phyloP scores from a whole-genome alignment of 2,329 filamentous ascomycete species.

The Venturia carpophila region DNA sequence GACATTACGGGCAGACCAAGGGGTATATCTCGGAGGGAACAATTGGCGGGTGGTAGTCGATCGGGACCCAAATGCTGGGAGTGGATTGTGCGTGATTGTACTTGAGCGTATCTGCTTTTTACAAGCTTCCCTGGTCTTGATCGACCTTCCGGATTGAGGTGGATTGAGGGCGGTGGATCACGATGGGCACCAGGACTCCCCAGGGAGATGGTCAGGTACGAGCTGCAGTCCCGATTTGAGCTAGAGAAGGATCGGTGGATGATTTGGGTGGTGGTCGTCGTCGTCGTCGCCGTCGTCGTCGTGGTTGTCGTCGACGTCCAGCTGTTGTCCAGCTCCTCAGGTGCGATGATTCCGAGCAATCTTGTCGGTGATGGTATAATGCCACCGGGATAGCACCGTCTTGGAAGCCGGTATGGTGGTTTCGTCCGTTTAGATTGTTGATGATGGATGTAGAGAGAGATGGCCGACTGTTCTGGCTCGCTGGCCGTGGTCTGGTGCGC shows the following conservation, averaged over 20 bases:
- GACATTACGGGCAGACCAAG: constrained; percentile 15
- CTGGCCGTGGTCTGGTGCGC: background rate
- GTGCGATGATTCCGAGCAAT: background rate
- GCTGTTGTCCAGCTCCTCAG: background rate
- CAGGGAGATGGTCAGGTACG: background rate
- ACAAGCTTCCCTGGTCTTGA: constrained; percentile 10
- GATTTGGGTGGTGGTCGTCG: too few relatives aligned
- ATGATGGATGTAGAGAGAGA: background rate
- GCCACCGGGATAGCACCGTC: background rate
- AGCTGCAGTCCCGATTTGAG: background rate
- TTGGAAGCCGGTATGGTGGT: background rate
- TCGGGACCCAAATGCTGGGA: constrained; percentile 12
- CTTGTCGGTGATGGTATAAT: background rate
- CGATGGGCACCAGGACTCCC: background rate
- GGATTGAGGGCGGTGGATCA: background rate
- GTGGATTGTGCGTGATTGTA: background rate
- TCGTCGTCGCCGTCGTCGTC: background rate
- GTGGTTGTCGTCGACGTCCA: background rate
- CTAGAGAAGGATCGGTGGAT: background rate
- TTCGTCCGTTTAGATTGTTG: background rate
- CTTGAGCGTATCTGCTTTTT: background rate
- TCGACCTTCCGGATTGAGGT: background rate
- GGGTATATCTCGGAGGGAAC: background rate
- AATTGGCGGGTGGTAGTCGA: constrained; percentile 17
- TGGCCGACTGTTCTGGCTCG: background rate